A percentile compares a stretch with the other conserved stretches of the same genome.
Conservation (phyloP, 1,139 yeast genomes). For the Hyphopichia wangnamkhiaoensis region DNA sequence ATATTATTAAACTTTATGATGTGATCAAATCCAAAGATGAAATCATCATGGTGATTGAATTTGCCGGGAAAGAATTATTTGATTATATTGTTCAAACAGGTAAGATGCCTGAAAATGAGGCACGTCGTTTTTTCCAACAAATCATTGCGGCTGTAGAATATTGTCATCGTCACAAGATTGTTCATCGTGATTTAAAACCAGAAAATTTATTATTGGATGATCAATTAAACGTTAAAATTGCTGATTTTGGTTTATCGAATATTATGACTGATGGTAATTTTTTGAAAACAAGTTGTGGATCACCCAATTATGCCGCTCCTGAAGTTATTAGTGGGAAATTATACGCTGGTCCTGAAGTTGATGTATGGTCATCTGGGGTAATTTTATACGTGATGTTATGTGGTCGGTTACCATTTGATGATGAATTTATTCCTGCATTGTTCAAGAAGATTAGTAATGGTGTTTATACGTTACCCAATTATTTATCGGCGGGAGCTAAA, state of each 20-base stretch:
- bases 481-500: conserved; percentile 85
- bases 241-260: conserved; percentile 93
- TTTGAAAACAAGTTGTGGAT: conserved; percentile 92
- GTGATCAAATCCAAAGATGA: conserved; percentile 96
- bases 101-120: conserved; percentile 92
- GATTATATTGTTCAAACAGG: conserved; percentile 96
- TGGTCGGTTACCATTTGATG: conserved; percentile 97
- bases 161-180: conserved; percentile 97
- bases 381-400: conserved; percentile 95
- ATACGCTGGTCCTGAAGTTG: conserved; percentile 98
- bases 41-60: conserved; percentile 96
- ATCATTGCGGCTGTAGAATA: conserved; percentile 97
- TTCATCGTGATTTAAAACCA: conserved; percentile 68
- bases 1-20: conserved; percentile 92
- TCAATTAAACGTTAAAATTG: conserved; percentile 89
- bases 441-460: conserved; percentile 96
- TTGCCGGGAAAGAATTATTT: conserved; percentile 92
- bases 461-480: conserved; percentile 89
- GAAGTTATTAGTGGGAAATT: conserved; percentile 95
- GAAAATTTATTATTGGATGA: conserved; percentile 81
- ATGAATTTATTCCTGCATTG: conserved; percentile 93
- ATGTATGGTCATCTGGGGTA: conserved; percentile 98
- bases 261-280: conserved; percentile 99
- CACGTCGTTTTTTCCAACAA: conserved; percentile 93
- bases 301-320: conserved; percentile 98